Base-by-base conservation (phyloP, 116 monocot species). In the Phalaenopsis hybrid region DNA sequence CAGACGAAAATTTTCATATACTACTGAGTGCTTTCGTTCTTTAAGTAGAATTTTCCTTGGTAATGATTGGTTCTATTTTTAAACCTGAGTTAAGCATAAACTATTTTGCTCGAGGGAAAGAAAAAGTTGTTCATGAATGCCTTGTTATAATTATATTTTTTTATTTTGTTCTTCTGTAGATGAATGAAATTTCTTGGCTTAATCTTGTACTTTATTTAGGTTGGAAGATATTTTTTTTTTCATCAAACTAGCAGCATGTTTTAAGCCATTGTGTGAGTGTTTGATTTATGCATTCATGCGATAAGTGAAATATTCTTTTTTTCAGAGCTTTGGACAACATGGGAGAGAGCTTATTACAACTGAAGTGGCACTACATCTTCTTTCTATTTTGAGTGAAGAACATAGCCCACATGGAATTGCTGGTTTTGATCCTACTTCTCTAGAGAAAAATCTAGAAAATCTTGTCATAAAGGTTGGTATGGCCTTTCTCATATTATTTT, bases 241-340 rank as follows among this genome's bases (percentile, higher is more conserved):
- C 23, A 75, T 75, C 25, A 33, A 37, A 70, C 6, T 70, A 70
- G 34, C 34, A 28, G 28, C 28, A 28, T 28, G 28, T 28, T 28
- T 28, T 28, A 28, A 28, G 28, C 75, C 75, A 6, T 3, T 45
- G 5, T 45, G 43, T 43, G 16, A 45, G 4, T 17, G 4, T 45
- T 44, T 21, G 43, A 45, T 75, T 75, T 6, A 75, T 44, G 8
- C 1, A 45, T 44, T 75, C 17, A 75, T 81, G 15, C 5, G 74
- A n/a, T 43, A 34, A 58, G 43, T 16, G 20, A 75, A n/a, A 74
- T 8, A 57, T 43, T 73, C 63, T 89, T 51, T 1, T 2, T 52
- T 52, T 75, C 89, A 98, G 98, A 98, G 93, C 90, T 98, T 98
- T 93, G 98, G 98, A 45, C 98, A 98, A 85, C 98, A 98, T 84